Evolutionary conservation across 495 filamentous ascomycete species (phyloP), one percentile per base, ranked within the genome.

Genomic region (Hypoxylon trugodes): DNA sequence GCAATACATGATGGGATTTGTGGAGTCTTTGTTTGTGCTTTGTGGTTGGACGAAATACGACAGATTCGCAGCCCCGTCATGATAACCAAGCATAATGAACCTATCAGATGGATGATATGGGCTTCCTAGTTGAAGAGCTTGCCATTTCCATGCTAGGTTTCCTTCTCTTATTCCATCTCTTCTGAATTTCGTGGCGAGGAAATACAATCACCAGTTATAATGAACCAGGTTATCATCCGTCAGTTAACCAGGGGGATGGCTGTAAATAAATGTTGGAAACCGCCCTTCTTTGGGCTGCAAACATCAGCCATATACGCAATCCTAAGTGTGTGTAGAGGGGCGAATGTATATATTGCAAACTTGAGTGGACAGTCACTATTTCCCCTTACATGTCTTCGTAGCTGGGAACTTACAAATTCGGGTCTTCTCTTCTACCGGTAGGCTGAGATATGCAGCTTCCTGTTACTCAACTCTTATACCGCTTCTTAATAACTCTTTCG

Each of bases 1-100:
- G n/a, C 38, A 49, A 25, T 35, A 25, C 40, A 30, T 32, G 19
- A 52, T 45, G 51, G 25, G n/a, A 45, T 58, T 61, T 57, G 57
- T 47, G 45, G 48, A 22, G 38, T 55, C 47, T 58, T n/a, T n/a
- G n/a, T n/a, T n/a, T n/a, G n/a, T n/a, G n/a, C 36, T 37, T 52
- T 72, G 71, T 78, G 76, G 75, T 80, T 80, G 77, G 77, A 76
- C 68, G 46, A 48, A 68, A 77, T 80, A 80, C 76, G 77, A 73
- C 19, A 13, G n/a, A 30, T 30, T 16, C 52, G 59, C 60, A 49
- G 61, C 61, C 66, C 62, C 59, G 61, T 62, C 49, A 57, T 61
- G 57, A 61, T 66, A 66, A 49, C 50, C 56, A 61, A 61, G 53
- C 43, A 59, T 61, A 22, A 59, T 51, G n/a, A 9, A 51, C 57